phyloP scores from a whole-genome alignment of 108 stramenopile species.

The Pseudonitzschia multistriata region DNA sequence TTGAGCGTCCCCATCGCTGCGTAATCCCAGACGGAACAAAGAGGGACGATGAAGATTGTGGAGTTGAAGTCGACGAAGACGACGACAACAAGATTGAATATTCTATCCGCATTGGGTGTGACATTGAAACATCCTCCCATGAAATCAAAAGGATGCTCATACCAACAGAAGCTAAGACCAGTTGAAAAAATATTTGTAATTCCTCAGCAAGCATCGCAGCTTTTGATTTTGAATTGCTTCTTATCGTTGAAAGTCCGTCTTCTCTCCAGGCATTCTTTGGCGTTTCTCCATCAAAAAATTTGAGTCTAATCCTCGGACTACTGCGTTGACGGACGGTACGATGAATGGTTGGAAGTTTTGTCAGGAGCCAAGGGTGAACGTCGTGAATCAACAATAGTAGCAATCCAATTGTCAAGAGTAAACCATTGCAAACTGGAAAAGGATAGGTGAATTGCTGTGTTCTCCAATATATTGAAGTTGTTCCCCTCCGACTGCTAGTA shows the following conservation, averaged over 20 bases:
- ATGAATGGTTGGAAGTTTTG: not conserved
- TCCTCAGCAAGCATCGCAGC: not conserved
- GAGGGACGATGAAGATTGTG: not conserved
- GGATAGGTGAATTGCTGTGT: not conserved
- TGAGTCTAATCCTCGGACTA: not conserved
- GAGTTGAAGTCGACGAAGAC: not conserved
- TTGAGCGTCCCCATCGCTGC: constrained; percentile 17
- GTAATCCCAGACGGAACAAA: not conserved
- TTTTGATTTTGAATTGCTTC: not conserved
- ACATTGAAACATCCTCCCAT: constrained; percentile 31
- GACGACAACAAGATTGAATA: not conserved
- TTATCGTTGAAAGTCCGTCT: not conserved
- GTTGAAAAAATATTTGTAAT: constrained; percentile 7
- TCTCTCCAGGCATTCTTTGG: not conserved
- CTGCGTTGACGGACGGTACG: not conserved
- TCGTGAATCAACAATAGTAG: not conserved
- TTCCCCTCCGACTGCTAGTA: not conserved
- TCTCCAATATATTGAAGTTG: not conserved
- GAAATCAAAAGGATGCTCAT: constrained; percentile 17
- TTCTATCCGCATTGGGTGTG: constrained; percentile 26
- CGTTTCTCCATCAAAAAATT: not conserved
- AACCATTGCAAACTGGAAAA: not conserved
- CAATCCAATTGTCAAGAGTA: not conserved
- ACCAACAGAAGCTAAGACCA: constrained; percentile 18
- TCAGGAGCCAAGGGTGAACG: not conserved